Evolutionary conservation across 2,329 filamentous ascomycete genomes (phyloP), one percentile per base, ranked within the genome.

Genomic region (Phoma sp.): DNA sequence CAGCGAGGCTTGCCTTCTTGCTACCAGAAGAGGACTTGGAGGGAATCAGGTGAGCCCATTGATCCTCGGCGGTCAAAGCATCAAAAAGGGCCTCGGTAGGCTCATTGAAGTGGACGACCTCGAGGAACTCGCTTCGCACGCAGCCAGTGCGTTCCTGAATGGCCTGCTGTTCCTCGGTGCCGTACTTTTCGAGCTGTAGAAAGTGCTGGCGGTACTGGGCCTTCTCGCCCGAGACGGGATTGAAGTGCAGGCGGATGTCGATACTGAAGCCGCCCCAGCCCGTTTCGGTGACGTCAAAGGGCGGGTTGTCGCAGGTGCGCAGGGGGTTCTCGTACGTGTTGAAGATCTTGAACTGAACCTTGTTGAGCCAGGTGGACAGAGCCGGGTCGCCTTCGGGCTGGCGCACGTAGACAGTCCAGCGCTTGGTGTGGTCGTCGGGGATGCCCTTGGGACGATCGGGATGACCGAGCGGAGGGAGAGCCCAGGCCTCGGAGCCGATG

Each of bases 231-330:
- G 88, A 89, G 71, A 96, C 90, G 51, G 89, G 87, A 51, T 90
- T 87, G 77, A 97, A 99, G 79, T 96, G 96, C 39, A 99, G 83
- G 71, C 96, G 92, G 72, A 99, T 89, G 59, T 93, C 90, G 68
- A 99, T 96, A 74, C 95, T 91, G 79, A 99, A 99, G 78, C 97
- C 95, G 68, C 95, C 95, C 90, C 96, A 99, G 43, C 95, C 95
- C 0, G 95, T 98, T 76, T 98, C 95, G 59, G 86, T 85, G 57
- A 98, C 89, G 68, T 91, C 82, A 68, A 97, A 99, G 9, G 81
- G 92, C 69, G 90, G 85, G 57, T 86, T 85, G 68, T 96, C 93
- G 60, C 69, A 71, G 29, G 69, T 96, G 65, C 95, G 89, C 22
- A 95, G 84, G 52, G 90, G 90, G 75, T 97, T 96, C 25, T 91